phyloP scores from a whole-genome alignment of 78 protist species.

The Fonticula alba region DNA sequence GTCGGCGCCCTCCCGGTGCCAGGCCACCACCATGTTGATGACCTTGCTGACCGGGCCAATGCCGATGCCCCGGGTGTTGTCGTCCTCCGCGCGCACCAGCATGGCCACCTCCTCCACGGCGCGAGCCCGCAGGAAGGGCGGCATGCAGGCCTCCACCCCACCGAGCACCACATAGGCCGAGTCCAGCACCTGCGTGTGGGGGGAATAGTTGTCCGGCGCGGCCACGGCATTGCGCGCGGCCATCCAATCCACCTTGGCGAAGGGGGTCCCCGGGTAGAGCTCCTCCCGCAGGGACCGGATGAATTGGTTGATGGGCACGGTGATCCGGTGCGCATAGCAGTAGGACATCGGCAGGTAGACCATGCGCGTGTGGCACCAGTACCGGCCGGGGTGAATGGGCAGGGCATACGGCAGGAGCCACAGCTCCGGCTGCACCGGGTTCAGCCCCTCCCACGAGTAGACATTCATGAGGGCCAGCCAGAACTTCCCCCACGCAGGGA shows the following conservation, averaged over 20 bases:
- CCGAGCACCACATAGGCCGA: neutral
- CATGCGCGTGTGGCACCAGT: slow-evolving; percentile 67
- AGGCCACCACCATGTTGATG: slow-evolving; percentile 54
- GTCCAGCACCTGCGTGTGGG: slow-evolving; percentile 23
- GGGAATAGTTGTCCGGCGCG: slow-evolving; percentile 35
- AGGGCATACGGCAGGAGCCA: slow-evolving; percentile 45
- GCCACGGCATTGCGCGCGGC: slow-evolving; percentile 14
- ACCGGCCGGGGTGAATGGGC: slow-evolving; percentile 54
- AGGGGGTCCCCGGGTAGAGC: slow-evolving; percentile 24
- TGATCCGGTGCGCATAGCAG: slow-evolving; percentile 38
- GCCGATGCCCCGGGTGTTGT: slow-evolving; percentile 53
- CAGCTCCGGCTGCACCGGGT: slow-evolving; percentile 61
- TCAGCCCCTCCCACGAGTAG: slow-evolving; percentile 46
- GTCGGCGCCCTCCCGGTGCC: slow-evolving; percentile 28
- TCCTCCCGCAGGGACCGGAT: slow-evolving; percentile 29
- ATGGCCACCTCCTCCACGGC: slow-evolving; percentile 16
- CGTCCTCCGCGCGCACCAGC: slow-evolving; percentile 60
- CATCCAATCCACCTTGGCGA: slow-evolving; percentile 35
- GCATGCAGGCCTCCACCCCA: neutral
- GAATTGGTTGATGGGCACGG: slow-evolving; percentile 4
- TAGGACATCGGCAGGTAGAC: slow-evolving; percentile 81
- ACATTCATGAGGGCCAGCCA: slow-evolving; percentile 55
- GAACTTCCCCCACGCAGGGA: slow-evolving; percentile 81
- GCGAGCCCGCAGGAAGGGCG: neutral
- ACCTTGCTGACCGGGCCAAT: slow-evolving; percentile 76